Evolutionary conservation across 345 rosid species (phyloP), one percentile per base, ranked within the genome.

Genomic region (Gossypium thurberi): DNA sequence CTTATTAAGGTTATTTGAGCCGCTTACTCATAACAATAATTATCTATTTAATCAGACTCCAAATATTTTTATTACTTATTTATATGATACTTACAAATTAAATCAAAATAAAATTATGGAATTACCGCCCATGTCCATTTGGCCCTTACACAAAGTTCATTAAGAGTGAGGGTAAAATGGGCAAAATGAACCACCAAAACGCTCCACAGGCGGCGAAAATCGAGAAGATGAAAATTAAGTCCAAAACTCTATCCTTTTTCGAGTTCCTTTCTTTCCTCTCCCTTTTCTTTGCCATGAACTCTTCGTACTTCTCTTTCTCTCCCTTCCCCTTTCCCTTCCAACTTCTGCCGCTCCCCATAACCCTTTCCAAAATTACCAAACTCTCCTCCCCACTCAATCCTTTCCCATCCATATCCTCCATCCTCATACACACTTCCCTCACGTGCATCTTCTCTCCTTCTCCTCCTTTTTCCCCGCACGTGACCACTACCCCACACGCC

Each of bases 361-460:
- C 85, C 52, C 72, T 82, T 15, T 70, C 64, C 43, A 91, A 74
- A 73, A 91, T 81, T 65, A 81, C 89, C 89, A 91, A 77, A 77
- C 93, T 84, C 1, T 88, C 93, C 85, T 44, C 75, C 69, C 98
- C 97, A n/a, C 13, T 85, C 85, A 94, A 37, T 17, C 73, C 77
- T 67, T 78, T 91, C 44, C 97, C 96, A 23, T 90, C 94, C 86
- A 87, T 85, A 81, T 91, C 97, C 86, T 89, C 90, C 75, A 85
- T 83, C 73, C 76, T 85, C 79, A 94, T 48, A 70, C 89, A 83
- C 82, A 85, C 83, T 60, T 91, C 97, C 71, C 83, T 81, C 91
- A 89, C 94, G 71, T 86, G 81, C 83, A 89, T 79, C 59, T 72
- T 94, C 17, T 83, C 91, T 57, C 89, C 94, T 62, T 77, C 91